These are phyloP conservation scores for Bolboschoenus planiculmis DNA, from an alignment of 176 grass and related monocot genomes.

Conservation along the genomic window DNA sequence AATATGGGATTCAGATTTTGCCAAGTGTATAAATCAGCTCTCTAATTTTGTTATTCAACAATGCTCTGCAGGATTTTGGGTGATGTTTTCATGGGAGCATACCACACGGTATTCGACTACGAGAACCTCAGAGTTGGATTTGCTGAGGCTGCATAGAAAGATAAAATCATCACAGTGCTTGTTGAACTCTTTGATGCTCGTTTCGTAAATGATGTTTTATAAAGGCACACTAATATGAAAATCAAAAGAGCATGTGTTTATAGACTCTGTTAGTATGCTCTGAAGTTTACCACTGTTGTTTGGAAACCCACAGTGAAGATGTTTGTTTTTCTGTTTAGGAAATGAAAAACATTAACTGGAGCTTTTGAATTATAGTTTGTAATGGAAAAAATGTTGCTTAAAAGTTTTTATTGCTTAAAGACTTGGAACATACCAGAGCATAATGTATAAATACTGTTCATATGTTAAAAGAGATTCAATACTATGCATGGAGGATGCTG, in stretches of 20 bases:
- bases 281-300: slow-evolving; percentile 3
- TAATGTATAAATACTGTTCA: neutral
- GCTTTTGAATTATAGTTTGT: neutral
- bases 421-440: neutral
- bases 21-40: neutral
- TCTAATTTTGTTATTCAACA: neutral
- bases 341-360: neutral
- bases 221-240: neutral
- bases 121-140: slow-evolving; percentile 80
- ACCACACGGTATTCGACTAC: slow-evolving; percentile 91
- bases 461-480: neutral
- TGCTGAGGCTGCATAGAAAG: slow-evolving; percentile 48
- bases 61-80: slow-evolving; percentile 67
- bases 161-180: neutral
- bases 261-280: neutral
- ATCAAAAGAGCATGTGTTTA: slow-evolving; percentile 9
- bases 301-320: neutral
- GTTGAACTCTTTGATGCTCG: neutral
- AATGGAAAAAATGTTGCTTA: neutral
- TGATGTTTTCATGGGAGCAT: slow-evolving; percentile 90
- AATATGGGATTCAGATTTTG: neutral
- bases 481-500: neutral
- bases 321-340: neutral
- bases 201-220: slow-evolving; percentile 5
- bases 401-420: neutral